Conservation (phyloP, 495 filamentous ascomycete genomes). For the Aspergillus bertholletiae region DNA sequence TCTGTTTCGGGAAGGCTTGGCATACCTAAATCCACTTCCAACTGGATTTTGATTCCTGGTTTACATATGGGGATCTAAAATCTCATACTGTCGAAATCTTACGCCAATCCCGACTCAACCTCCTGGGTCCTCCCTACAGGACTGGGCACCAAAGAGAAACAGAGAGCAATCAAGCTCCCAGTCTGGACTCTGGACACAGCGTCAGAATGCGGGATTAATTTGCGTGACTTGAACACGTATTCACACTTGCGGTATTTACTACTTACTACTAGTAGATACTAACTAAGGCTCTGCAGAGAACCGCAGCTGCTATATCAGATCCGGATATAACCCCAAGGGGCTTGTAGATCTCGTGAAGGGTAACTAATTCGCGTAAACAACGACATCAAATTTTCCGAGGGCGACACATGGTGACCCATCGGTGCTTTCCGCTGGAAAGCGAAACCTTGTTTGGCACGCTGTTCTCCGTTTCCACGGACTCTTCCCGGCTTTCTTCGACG, state of each 20-base stretch:
- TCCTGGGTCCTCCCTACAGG: too few relatives aligned
- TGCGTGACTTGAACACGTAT: neutral
- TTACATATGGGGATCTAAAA: neutral
- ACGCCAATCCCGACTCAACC: neutral
- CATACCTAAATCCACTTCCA: neutral
- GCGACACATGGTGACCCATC: constrained; percentile 5
- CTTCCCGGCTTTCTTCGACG: constrained; percentile 2
- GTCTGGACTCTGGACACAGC: too few relatives aligned
- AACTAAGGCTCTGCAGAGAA: too few relatives aligned
- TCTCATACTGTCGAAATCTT: neutral
- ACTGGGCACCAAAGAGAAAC: too few relatives aligned
- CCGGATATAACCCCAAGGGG: too few relatives aligned
- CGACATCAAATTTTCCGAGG: neutral
- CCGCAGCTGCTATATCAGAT: neutral
- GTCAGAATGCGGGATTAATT: neutral
- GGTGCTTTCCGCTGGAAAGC: constrained; percentile 16
- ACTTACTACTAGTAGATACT: neutral
- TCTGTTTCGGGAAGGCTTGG: neutral
- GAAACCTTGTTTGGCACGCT: neutral
- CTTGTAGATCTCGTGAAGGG: neutral
- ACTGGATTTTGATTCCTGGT: neutral
- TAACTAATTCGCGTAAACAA: neutral
- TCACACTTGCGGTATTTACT: neutral
- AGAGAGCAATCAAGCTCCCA: too few relatives aligned
- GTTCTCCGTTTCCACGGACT: constrained; percentile 3